Evolutionary conservation across 257 asterid genomes (phyloP), one percentile per base, ranked within the genome.

Genomic region (Rhazya stricta): DNA sequence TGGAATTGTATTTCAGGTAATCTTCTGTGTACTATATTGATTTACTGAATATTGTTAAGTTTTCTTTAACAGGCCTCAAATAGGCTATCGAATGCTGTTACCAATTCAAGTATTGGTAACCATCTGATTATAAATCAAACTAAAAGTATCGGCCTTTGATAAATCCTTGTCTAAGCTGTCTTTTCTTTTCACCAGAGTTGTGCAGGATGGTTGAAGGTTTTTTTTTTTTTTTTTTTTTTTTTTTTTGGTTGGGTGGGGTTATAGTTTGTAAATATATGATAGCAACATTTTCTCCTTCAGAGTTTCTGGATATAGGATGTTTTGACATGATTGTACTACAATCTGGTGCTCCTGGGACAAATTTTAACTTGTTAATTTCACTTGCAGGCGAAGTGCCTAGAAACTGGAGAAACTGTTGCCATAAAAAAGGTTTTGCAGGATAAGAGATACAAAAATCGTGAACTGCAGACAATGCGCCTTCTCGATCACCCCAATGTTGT

Each of bases 401-500:
- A 93, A 86, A 88, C 91, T 1, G 96, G 96, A 53, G 98, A 93
- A 84, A 89, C 98, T 54, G 95, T 89, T 83, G 98, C 98, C 63
- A 91, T 93, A 83, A 92, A 92, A 84, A 92, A 92, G 90, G 96
- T 92, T 84, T 94, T 93, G 80, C 98, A 93, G 84, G 98, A 93
- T 68, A 93, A 89, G 88, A 89, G 97, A 88, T 93, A 93, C 74
- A 93, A 93, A 85, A 93, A 93, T 70, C 84, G 98, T 63, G 98
- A 93, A 87, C 81, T 93, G 84, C 97, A 93, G 81, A 93, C 98
- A 43, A 93, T 91, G 98, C 96, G 97, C 74, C 88, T 91, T 74
- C 96, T 93, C 53, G 97, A 93, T 87, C 97, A 93, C 86, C 98
- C 97, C 67, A 93, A 93, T 83, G 89, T 93, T 71, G 97, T 93